Evolutionary conservation across 2,329 filamentous ascomycete genomes (phyloP), one percentile per base, ranked within the genome.

Genomic region (Periconia sp.): DNA sequence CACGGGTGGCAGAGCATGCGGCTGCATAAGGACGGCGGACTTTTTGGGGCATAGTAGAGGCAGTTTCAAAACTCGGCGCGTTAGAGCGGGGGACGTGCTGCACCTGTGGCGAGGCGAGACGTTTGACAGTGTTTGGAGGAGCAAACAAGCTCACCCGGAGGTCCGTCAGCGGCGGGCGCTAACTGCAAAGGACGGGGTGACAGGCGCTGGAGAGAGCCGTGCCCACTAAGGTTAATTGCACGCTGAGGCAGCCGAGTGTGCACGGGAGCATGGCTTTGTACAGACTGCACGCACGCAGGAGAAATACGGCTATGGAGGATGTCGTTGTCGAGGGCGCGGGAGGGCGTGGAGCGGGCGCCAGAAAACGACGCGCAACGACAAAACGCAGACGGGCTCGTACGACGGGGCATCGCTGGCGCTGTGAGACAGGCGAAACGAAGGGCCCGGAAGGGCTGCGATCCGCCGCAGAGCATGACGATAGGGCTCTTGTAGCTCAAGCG

Each of bases 21-120:
- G 32, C 34, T 49, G 65, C 67, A 69, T 70, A 44, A 68, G 56
- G 38, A 45, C 37, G 39, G 51, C 31, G 48, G 55, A 48, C 56
- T 40, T 41, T 58, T 64, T 59, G 50, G 60, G 61, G 46, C 30
- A 45, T 51, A 54, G 49, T 47, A 60, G 63, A 58, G 59, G 48
- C 56, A 57, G 66, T 70, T 70, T 71, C 66, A 69, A 70, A 71
- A 70, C 68, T 57, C 51, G 59, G 52, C 48, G 57, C 52, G 65
- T 68, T 56, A 58, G 63, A 66, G 61, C 51, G 53, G 36, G 56
- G 58, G 53, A 56, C 63, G 62, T 68, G 65, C 60, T 56, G 59
- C 62, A 61, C 51, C 42, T 62, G 56, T 61, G 58, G 55, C 47
- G 62, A 59, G 63, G 63, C 63, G 58, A 66, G 57, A 57, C 61